These are phyloP conservation scores for Nyssa sinensis DNA, from an alignment of 148 eudicot genomes.

Conservation along the genomic window DNA sequence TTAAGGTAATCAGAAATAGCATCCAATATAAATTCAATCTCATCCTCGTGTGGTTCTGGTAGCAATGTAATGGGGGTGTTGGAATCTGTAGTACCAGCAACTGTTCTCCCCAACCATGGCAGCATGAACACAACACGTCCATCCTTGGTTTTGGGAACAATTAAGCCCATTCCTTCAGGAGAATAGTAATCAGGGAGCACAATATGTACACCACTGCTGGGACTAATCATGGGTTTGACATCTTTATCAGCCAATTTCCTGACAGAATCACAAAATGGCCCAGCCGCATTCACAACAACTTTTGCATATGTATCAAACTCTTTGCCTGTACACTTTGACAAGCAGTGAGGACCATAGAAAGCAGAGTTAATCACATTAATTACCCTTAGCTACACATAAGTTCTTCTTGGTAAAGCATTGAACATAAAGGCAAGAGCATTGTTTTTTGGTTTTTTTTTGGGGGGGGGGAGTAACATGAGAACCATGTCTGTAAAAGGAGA, in stretches of 20 bases:
- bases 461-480: background rate
- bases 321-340: constrained; percentile 52
- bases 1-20: constrained; percentile 89
- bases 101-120: constrained; percentile 96
- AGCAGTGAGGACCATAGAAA: constrained; percentile 25
- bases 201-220: constrained; percentile 95
- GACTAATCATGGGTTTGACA: constrained; percentile 76
- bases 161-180: constrained; percentile 98
- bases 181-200: constrained; percentile 96
- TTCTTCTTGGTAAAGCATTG: background rate
- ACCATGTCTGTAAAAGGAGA: background rate
- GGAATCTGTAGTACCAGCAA: constrained; percentile 98
- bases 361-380: background rate
- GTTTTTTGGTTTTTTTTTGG: no score
- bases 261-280: constrained; percentile 94
- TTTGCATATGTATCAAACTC: constrained; percentile 92
- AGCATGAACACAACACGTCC: constrained; percentile 98
- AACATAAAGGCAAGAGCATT: background rate
- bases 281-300: constrained; percentile 92
- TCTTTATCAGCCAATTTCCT: constrained; percentile 73
- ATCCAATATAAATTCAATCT: constrained; percentile 85
- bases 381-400: background rate
- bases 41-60: constrained; percentile 98
- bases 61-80: constrained; percentile 79
- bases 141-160: constrained; percentile 97